These are phyloP conservation scores for Butyriboletus appendiculatus DNA, from an alignment of 1,284 basidiomycete species.

Conservation along the genomic window DNA sequence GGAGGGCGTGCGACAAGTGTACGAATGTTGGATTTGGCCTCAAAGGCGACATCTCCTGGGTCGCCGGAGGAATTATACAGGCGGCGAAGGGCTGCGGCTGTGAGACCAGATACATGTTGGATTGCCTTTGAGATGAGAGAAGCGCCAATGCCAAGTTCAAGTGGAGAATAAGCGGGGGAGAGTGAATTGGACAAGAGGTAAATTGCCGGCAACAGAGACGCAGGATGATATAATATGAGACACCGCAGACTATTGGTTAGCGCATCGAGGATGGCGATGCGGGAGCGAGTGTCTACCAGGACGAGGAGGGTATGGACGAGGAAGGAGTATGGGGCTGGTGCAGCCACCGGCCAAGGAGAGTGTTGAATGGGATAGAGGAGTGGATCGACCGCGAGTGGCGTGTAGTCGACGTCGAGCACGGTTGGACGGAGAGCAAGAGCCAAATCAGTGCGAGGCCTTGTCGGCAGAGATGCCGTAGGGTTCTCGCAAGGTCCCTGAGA, in stretches of 20 bases:
- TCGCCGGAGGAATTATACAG: conserved; percentile 71
- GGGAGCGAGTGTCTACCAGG: conserved; percentile 76
- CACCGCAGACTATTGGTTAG: conserved; percentile 81
- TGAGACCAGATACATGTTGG: conserved; percentile 80
- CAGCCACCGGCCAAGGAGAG: conserved; percentile 40
- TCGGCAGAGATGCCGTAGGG: conserved; percentile 9
- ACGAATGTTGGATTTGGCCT: conserved; percentile 77
- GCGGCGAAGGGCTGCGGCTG: conserved; percentile 64
- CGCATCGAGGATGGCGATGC: conserved; percentile 79
- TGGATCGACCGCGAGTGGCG: conserved; percentile 48
- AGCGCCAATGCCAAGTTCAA: conserved; percentile 78
- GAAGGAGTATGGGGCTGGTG: conserved; percentile 76
- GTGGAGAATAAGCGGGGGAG: conserved; percentile 71
- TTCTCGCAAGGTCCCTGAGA: conserved; percentile 17
- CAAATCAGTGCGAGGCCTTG: conserved; percentile 2
- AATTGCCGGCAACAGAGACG: conserved; percentile 77
- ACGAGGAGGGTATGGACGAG: conserved; percentile 76
- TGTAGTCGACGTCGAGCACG: conserved; percentile 24
- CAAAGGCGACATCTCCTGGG: conserved; percentile 83
- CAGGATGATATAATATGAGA: conserved; percentile 66
- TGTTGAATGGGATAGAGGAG: conserved; percentile 39
- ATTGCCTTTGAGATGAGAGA: conserved; percentile 81
- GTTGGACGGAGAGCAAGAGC: conserved; percentile 5
- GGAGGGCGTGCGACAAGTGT: conserved; percentile 77
- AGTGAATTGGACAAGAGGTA: conserved; percentile 90